Percentiles rank a stretch among this genome's conserved stretches.
Conservation (phyloP, 768 basidiomycete genomes). For the Galerina sulciceps region DNA sequence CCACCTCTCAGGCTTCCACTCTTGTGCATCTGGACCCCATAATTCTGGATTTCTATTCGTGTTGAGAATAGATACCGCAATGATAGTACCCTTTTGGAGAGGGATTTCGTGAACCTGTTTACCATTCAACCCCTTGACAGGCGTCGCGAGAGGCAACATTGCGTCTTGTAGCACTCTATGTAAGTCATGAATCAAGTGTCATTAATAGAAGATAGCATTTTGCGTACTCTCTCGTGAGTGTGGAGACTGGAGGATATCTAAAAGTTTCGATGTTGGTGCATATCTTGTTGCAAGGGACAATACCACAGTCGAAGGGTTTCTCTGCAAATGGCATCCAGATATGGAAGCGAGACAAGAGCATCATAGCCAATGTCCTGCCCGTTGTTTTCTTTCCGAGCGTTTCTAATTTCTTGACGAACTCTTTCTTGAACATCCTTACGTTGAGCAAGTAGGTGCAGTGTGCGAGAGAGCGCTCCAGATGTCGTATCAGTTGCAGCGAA, state of each 20-base stretch:
- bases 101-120: conserved; percentile 36
- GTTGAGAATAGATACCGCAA: conserved; percentile 41
- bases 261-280: background rate
- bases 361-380: conserved; percentile 38
- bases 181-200: background rate
- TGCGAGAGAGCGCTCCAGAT: conserved; percentile 39
- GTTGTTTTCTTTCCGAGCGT: conserved; percentile 23
- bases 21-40: conserved; percentile 45
- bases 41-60: conserved; percentile 37
- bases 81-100: conserved; percentile 44
- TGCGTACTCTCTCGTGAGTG: conserved; percentile 15
- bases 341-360: conserved; percentile 37
- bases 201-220: background rate
- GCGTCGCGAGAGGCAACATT: conserved; percentile 44
- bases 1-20: conserved; percentile 51
- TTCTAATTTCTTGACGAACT: conserved; percentile 39
- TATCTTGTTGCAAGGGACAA: conserved; percentile 3
- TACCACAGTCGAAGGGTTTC: conserved; percentile 47
- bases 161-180: conserved; percentile 29
- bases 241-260: conserved; percentile 27
- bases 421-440: conserved; percentile 34
- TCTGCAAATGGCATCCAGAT: conserved; percentile 42
- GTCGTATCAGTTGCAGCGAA: conserved; percentile 51
- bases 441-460: conserved; percentile 36
- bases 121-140: conserved; percentile 43